Percentiles rank a stretch among this genome's conserved stretches.
Conservation (phyloP, 345 rosid genomes). For the Erysimum cheiranthoides region DNA sequence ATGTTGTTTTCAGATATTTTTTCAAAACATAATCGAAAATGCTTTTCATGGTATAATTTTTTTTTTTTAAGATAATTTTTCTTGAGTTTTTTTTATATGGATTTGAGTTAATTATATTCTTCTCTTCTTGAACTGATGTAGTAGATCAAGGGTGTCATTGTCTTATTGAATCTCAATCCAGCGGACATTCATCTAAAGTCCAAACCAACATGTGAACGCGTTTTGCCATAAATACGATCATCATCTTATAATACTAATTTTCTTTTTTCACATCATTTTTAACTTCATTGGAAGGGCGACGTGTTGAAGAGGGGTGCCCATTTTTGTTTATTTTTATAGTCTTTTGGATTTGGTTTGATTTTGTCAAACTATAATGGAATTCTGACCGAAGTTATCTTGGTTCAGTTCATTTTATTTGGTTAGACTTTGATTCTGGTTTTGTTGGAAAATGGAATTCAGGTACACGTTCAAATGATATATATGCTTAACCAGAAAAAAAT, state of each 20-base stretch:
- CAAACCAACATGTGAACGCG: constrained; percentile 17
- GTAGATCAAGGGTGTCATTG: not conserved
- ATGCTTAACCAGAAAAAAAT: too few species aligned
- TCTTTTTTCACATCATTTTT: not conserved
- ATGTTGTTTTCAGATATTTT: not conserved
- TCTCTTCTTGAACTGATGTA: not conserved
- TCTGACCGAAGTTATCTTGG: not conserved
- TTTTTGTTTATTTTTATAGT: not conserved
- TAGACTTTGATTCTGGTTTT: not conserved
- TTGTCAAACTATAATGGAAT: not conserved
- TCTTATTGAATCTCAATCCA: constrained; percentile 16
- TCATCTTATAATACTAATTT: not conserved
- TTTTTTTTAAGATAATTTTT: not conserved
- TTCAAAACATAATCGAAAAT: not conserved
- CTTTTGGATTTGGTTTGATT: not conserved
- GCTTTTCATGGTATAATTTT: not conserved
- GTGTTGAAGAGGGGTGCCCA: not conserved
- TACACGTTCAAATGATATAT: too few species aligned
- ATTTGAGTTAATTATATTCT: not conserved
- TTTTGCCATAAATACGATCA: constrained; percentile 15
- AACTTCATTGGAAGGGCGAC: not conserved
- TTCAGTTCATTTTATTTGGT: not conserved
- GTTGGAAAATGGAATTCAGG: not conserved
- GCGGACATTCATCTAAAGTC: not conserved
- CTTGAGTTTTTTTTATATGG: constrained; percentile 6